These are phyloP conservation scores for Paecilomyces fulvus DNA, from an alignment of 2,329 filamentous ascomycete genomes.

Conservation along the genomic window DNA sequence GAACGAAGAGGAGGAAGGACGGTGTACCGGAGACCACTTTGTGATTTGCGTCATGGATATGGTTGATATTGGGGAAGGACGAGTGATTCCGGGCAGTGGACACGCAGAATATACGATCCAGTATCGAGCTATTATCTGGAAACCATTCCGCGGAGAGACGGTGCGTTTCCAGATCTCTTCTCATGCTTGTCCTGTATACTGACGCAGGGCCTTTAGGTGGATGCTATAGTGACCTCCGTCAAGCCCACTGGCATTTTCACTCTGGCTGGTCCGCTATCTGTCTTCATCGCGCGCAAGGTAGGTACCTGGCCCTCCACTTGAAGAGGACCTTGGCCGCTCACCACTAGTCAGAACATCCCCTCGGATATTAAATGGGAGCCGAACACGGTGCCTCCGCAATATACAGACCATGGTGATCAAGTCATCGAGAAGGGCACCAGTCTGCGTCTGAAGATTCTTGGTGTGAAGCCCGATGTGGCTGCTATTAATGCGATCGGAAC, in stretches of 20 bases:
- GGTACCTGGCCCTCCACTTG: constrained; percentile 24
- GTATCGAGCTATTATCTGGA: constrained; percentile 94
- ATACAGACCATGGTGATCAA: constrained; percentile 88
- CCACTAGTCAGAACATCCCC: constrained; percentile 53
- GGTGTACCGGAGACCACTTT: constrained; percentile 91
- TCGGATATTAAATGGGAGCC: constrained; percentile 88
- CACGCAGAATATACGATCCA: constrained; percentile 90
- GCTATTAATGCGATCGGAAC: constrained; percentile 96
- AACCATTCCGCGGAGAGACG: constrained; percentile 95
- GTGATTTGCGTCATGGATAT: constrained; percentile 98
- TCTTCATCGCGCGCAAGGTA: constrained; percentile 60
- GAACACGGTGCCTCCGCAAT: constrained; percentile 93
- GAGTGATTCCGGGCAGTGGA: constrained; percentile 83
- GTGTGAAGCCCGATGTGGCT: constrained; percentile 84
- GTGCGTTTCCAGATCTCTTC: constrained; percentile 41
- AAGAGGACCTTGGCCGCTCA: constrained; percentile 8
- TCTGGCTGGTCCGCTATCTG: constrained; percentile 39
- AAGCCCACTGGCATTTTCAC: constrained; percentile 78
- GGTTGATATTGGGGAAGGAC: constrained; percentile 86
- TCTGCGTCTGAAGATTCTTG: constrained; percentile 87
- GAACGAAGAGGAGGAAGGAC: constrained; percentile 87
- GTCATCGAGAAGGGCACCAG: constrained; percentile 91
- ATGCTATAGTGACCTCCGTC: constrained; percentile 85
- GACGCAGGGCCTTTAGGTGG: constrained; percentile 55
- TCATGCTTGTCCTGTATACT: constrained; percentile 17